phyloP scores from a whole-genome alignment of 2,329 filamentous ascomycete genomes.

The Colletotrichum spaethianum region DNA sequence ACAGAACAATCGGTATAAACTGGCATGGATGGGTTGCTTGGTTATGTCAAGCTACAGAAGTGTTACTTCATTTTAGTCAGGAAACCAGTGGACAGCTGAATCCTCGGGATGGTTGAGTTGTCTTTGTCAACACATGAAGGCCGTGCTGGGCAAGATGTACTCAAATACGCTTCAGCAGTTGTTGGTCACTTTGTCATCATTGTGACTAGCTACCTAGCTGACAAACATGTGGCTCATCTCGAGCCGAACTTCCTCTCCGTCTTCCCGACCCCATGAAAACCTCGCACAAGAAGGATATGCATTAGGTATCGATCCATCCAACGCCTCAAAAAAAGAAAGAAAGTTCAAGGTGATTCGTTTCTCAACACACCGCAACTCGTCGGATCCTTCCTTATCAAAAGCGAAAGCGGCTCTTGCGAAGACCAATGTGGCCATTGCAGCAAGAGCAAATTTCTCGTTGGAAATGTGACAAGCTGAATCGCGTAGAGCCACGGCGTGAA shows the following conservation, averaged over 20 bases:
- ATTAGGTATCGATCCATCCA: constrained; percentile 34
- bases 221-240: constrained; percentile 12
- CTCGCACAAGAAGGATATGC: constrained; percentile 21
- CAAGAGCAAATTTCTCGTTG: not conserved
- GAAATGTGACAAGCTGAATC: not conserved
- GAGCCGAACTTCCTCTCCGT: constrained; percentile 26
- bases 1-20: not conserved
- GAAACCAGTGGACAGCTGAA: not conserved
- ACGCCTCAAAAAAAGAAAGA: constrained; percentile 33
- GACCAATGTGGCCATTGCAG: not conserved
- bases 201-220: constrained; percentile 23
- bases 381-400: not conserved
- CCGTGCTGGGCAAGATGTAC: not conserved
- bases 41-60: not conserved
- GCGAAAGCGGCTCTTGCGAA: not conserved
- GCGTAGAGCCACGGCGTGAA: not conserved
- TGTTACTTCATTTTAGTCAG: not conserved
- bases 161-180: not conserved
- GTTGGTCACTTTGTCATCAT: constrained; percentile 15
- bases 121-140: not conserved
- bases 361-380: not conserved
- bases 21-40: not conserved
- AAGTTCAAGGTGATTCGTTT: constrained; percentile 17
- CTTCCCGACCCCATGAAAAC: constrained; percentile 34
- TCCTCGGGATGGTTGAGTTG: not conserved